phyloP scores from a whole-genome alignment of 495 filamentous ascomycete species.

The Aspergillus nidulans region DNA sequence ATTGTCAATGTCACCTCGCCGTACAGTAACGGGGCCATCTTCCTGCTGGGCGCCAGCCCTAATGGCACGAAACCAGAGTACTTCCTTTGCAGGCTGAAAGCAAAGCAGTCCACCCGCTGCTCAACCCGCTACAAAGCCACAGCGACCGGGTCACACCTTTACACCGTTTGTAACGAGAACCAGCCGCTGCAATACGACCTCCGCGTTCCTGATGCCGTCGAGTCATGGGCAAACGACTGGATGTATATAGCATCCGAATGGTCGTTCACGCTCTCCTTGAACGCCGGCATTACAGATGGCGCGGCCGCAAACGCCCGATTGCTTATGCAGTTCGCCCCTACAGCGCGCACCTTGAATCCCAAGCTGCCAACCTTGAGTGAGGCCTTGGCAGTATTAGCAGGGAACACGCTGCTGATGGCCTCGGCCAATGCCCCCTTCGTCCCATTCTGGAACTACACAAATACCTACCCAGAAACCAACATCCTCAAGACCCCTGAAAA shows the following conservation, averaged over 20 bases:
- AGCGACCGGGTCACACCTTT: slow-evolving; percentile 49
- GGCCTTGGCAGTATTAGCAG: slow-evolving; percentile 61
- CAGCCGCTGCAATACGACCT: slow-evolving; percentile 50
- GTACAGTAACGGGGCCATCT: slow-evolving; percentile 48
- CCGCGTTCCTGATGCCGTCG: slow-evolving; percentile 28
- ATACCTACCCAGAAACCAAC: slow-evolving; percentile 25
- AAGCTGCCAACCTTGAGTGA: slow-evolving; percentile 60
- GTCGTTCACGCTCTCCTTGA: slow-evolving; percentile 53
- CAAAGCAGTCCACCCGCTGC: slow-evolving; percentile 54
- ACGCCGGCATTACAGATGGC: slow-evolving; percentile 54
- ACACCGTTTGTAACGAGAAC: slow-evolving; percentile 53
- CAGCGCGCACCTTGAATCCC: slow-evolving; percentile 25
- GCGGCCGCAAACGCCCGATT: slow-evolving; percentile 60
- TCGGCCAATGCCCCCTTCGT: slow-evolving; percentile 51
- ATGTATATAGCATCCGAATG: slow-evolving; percentile 53
- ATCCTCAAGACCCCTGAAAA: slow-evolving; percentile 14
- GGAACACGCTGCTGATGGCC: slow-evolving; percentile 56
- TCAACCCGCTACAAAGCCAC: slow-evolving; percentile 58
- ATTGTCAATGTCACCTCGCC: slow-evolving; percentile 50
- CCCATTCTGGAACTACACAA: slow-evolving; percentile 51
- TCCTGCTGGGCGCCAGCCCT: slow-evolving; percentile 56
- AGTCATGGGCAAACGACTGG: slow-evolving; percentile 47
- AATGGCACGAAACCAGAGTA: slow-evolving; percentile 34
- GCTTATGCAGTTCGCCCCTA: slow-evolving; percentile 50
- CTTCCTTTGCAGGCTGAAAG: slow-evolving; percentile 59